Percentiles rank a stretch among this genome's conserved stretches.
phyloP scores from a whole-genome alignment of 2,329 filamentous ascomycete genomes.

The Exophiala bonariae region DNA sequence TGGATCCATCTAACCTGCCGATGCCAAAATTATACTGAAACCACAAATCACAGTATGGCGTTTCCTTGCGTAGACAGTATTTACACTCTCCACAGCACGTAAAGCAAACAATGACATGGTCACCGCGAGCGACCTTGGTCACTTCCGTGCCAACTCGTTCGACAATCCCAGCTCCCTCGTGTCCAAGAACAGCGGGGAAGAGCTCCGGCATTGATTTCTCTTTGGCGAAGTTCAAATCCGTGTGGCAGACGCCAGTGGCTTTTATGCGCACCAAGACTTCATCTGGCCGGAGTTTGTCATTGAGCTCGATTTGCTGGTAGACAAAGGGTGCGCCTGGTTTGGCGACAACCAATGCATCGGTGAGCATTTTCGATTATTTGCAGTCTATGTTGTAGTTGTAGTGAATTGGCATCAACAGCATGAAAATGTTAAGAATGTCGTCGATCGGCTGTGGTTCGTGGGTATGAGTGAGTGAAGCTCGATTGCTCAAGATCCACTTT shows the following conservation, averaged over 20 bases:
- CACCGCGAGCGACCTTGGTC: constrained; percentile 75
- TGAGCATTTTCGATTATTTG: too few species aligned
- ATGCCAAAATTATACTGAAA: constrained; percentile 28
- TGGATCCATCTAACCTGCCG: constrained; percentile 25
- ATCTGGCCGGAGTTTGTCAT: constrained; percentile 78
- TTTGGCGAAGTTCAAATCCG: constrained; percentile 60
- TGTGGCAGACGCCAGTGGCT: constrained; percentile 87
- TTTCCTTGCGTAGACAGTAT: constrained; percentile 25
- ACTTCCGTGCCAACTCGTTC: constrained; percentile 53
- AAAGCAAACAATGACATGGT: constrained; percentile 71
- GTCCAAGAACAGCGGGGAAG: constrained; percentile 67
- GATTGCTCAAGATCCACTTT: too few species aligned
- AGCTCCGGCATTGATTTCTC: constrained; percentile 25
- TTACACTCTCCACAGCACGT: constrained; percentile 26
- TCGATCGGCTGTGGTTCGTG: neutral
- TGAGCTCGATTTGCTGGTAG: constrained; percentile 55
- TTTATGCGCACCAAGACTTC: constrained; percentile 90
- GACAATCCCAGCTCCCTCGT: constrained; percentile 56
- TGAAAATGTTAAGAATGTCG: too few species aligned
- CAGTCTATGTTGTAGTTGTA: too few species aligned
- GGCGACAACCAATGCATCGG: constrained; percentile 75
- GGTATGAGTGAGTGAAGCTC: too few species aligned
- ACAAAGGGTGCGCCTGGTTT: constrained; percentile 67
- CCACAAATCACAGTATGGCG: constrained; percentile 28
- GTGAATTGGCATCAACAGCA: too few species aligned